Conservation (phyloP, 2,329 filamentous ascomycete genomes). For the Knufia petricola region DNA sequence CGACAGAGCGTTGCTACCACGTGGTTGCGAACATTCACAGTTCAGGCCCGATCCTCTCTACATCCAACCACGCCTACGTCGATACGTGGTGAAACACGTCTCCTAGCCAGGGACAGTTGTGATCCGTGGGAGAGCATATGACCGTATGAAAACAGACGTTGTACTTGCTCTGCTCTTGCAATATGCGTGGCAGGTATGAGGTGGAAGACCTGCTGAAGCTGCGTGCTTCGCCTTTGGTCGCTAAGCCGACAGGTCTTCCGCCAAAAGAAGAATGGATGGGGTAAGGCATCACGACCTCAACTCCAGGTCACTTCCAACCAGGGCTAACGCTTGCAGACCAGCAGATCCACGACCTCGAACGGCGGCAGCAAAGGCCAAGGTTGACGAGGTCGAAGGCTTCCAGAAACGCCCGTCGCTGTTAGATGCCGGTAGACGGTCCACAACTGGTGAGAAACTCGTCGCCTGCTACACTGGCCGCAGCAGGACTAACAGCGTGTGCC, state of each 20-base stretch:
- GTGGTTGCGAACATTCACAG: no score
- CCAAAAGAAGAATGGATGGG: slow-evolving; percentile 95
- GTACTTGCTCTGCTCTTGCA: slow-evolving; percentile 6
- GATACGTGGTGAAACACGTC: not conserved
- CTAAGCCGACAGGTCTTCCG: slow-evolving; percentile 68
- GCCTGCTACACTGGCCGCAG: not conserved
- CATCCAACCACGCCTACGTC: no score
- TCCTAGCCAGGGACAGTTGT: not conserved
- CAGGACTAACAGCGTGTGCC: slow-evolving; percentile 25
- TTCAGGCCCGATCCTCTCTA: no score
- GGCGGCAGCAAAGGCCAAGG: slow-evolving; percentile 14
- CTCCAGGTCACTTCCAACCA: not conserved
- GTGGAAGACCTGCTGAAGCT: slow-evolving; percentile 66
- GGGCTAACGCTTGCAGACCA: slow-evolving; percentile 24
- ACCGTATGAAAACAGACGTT: slow-evolving; percentile 13
- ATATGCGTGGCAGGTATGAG: slow-evolving; percentile 53
- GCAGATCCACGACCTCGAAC: slow-evolving; percentile 31
- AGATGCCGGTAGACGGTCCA: slow-evolving; percentile 38
- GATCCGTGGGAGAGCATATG: not conserved
- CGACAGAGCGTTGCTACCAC: no score
- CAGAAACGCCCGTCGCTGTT: slow-evolving; percentile 32
- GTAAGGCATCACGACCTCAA: slow-evolving; percentile 37
- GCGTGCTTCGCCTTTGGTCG: slow-evolving; percentile 71
- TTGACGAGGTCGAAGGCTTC: slow-evolving; percentile 20
- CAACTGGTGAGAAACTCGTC: slow-evolving; percentile 32